These are phyloP conservation scores for Lentinula lateritia DNA, from an alignment of 768 basidiomycete genomes.

Conservation along the genomic window DNA sequence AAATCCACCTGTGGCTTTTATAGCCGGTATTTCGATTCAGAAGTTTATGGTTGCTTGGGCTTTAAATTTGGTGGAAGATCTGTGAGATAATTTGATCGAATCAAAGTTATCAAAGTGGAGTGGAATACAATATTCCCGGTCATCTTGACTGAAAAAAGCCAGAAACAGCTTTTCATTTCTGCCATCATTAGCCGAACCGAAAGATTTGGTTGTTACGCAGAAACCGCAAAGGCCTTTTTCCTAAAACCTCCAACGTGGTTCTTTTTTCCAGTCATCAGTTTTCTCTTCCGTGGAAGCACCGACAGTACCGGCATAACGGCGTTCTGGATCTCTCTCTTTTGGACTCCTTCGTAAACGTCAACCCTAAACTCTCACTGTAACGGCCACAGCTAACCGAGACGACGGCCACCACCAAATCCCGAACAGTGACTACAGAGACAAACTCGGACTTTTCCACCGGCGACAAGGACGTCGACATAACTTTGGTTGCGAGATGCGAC, in stretches of 20 bases:
- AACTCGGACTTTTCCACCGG: no score
- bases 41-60: no score
- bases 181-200: background rate
- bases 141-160: background rate
- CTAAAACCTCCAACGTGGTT: no score
- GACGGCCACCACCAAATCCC: no score
- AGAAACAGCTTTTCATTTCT: background rate
- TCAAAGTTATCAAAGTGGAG: background rate
- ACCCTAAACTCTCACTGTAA: background rate
- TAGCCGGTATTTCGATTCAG: no score
- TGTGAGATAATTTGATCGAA: background rate
- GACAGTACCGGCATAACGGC: background rate
- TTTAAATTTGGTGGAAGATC: no score
- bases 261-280: background rate
- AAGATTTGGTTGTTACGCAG: background rate
- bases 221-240: background rate
- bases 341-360: background rate
- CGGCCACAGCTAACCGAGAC: background rate
- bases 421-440: background rate
- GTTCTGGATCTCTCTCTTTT: background rate
- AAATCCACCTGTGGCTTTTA: no score
- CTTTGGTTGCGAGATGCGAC: slow-evolving; percentile 4
- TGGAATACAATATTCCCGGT: background rate
- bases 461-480: background rate
- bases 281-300: background rate